Percentiles rank a stretch among this genome's conserved stretches.
phyloP scores from a whole-genome alignment of 2,329 filamentous ascomycete genomes.

The Colletotrichum somersetense region DNA sequence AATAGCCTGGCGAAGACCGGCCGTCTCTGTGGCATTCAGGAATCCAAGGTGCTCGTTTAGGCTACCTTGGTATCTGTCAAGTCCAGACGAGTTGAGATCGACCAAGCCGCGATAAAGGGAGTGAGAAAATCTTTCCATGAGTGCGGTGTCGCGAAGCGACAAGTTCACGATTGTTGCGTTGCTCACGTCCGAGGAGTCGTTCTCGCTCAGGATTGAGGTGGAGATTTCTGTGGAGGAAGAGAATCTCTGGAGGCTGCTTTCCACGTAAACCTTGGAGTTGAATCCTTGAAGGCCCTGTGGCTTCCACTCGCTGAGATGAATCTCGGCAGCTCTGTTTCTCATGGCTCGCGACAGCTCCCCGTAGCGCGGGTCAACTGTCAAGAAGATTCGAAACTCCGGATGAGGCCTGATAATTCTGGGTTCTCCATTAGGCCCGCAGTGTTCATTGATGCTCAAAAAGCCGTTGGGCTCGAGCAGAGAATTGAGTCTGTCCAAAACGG shows the following conservation, averaged over 20 bases:
- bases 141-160: slow-evolving; percentile 59
- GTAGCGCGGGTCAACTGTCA: slow-evolving; percentile 92
- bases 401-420: slow-evolving; percentile 86
- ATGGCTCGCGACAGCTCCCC: slow-evolving; percentile 96
- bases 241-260: slow-evolving; percentile 64
- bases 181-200: slow-evolving; percentile 45
- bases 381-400: slow-evolving; percentile 88
- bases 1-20: slow-evolving; percentile 52
- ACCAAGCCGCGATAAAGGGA: slow-evolving; percentile 17
- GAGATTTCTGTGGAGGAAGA: slow-evolving; percentile 53
- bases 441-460: slow-evolving; percentile 90
- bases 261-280: slow-evolving; percentile 60
- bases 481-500: slow-evolving; percentile 93
- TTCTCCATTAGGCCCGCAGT: slow-evolving; percentile 84
- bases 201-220: slow-evolving; percentile 45
- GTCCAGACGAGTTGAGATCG: slow-evolving; percentile 13
- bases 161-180: slow-evolving; percentile 61
- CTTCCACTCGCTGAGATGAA: slow-evolving; percentile 73
- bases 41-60: slow-evolving; percentile 43
- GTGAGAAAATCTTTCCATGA: slow-evolving; percentile 51
- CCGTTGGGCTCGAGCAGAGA: slow-evolving; percentile 94
- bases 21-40: slow-evolving; percentile 48
- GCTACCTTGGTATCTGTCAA: slow-evolving; percentile 30
- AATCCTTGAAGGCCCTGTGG: slow-evolving; percentile 51
- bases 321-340: slow-evolving; percentile 93